Percentiles rank a stretch among this genome's conserved stretches.
Conservation (phyloP, 2,329 filamentous ascomycete genomes). For the Colletotrichum chlorophyti region DNA sequence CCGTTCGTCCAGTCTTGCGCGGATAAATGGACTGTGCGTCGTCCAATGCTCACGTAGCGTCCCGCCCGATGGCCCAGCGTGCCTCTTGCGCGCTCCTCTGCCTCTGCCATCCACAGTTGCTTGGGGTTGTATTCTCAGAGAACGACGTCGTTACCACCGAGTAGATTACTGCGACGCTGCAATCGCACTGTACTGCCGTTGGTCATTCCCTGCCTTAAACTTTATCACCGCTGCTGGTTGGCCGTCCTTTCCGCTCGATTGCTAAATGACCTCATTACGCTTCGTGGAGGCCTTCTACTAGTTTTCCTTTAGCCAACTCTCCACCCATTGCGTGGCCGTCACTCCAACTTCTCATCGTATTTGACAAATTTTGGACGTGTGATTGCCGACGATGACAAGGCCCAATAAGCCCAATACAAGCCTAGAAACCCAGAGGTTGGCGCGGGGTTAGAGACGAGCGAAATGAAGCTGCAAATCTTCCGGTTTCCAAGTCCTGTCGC, state of each 20-base stretch:
- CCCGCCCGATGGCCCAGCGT: too few relatives aligned
- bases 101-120: background rate
- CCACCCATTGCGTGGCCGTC: background rate
- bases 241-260: constrained; percentile 8
- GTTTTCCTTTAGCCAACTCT: background rate
- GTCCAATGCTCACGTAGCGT: too few relatives aligned
- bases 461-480: constrained; percentile 13
- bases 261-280: constrained; percentile 26
- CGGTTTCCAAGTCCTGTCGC: constrained; percentile 11
- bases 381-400: constrained; percentile 20
- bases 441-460: background rate
- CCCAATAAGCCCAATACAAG: background rate
- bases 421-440: constrained; percentile 2
- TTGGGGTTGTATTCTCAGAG: too few relatives aligned
- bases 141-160: background rate
- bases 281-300: constrained; percentile 11
- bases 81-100: too few relatives aligned
- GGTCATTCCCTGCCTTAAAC: background rate
- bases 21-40: constrained; percentile 17
- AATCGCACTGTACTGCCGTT: background rate
- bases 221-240: constrained; percentile 5
- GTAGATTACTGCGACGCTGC: constrained; percentile 17
- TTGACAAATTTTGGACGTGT: background rate
- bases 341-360: background rate
- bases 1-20: constrained; percentile 31